Evolutionary conservation across 768 basidiomycete species (phyloP).

Genomic region (Phaeotremella skinneri): DNA sequence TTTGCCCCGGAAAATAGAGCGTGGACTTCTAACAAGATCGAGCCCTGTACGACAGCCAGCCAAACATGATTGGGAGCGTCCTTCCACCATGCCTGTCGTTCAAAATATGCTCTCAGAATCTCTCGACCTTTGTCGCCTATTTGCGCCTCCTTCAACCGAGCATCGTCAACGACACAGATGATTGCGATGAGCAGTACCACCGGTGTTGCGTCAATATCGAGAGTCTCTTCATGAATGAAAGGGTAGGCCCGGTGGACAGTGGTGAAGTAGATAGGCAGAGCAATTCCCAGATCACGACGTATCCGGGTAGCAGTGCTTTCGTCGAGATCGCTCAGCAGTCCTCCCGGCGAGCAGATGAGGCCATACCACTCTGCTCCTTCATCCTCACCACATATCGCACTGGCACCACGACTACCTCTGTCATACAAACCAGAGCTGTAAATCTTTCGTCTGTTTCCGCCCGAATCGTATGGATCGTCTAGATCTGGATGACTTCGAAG

Average conservation of each 20-base stretch:
- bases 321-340: background rate
- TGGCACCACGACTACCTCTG: background rate
- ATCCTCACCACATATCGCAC: background rate
- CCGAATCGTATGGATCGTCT: background rate
- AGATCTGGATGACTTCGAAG: background rate
- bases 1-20: background rate
- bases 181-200: background rate
- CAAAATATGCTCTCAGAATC: background rate
- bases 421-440: background rate
- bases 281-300: background rate
- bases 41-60: background rate
- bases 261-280: background rate
- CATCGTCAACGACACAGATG: background rate
- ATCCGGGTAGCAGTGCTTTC: background rate
- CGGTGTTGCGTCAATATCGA: background rate
- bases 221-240: background rate
- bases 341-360: background rate
- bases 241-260: background rate
- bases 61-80: background rate
- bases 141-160: background rate
- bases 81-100: background rate
- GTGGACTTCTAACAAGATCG: background rate
- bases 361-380: background rate
- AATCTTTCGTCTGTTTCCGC: background rate
- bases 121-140: background rate